Evolutionary conservation across 2,329 filamentous ascomycete genomes (phyloP).

Genomic region (Aureobasidium sp.): DNA sequence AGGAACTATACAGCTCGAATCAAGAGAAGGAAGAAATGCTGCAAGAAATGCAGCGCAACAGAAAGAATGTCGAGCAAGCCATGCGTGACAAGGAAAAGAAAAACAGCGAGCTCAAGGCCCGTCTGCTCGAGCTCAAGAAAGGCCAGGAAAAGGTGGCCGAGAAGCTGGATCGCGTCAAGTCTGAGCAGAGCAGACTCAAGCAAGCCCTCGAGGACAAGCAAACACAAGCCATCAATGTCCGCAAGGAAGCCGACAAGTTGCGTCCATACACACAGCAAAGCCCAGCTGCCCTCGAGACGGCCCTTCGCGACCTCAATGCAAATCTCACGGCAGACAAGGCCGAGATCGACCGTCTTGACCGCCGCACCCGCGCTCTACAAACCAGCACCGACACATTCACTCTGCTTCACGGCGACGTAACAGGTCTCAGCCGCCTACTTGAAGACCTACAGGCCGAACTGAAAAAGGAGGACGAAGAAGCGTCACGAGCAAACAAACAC

Average conservation of each 20-base stretch:
- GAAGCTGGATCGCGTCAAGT: conserved; percentile 73
- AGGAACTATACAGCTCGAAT: conserved; percentile 76
- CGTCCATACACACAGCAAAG: conserved; percentile 88
- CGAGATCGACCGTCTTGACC: conserved; percentile 80
- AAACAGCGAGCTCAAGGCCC: conserved; percentile 79
- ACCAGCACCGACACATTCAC: conserved; percentile 86
- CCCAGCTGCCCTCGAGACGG: conserved; percentile 71
- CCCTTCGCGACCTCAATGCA: conserved; percentile 71
- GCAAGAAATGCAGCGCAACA: conserved; percentile 70
- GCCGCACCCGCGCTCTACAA: conserved; percentile 78
- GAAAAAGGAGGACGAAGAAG: conserved; percentile 83
- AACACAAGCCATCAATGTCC: conserved; percentile 58
- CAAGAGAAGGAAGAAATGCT: conserved; percentile 75
- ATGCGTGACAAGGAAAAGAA: conserved; percentile 76
- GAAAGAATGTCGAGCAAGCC: conserved; percentile 70
- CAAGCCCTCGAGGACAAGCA: conserved; percentile 63
- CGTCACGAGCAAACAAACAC: conserved; percentile 68
- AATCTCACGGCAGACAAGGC: conserved; percentile 69
- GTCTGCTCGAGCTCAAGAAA: conserved; percentile 68
- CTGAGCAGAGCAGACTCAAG: conserved; percentile 69
- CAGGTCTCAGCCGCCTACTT: conserved; percentile 78
- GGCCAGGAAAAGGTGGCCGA: conserved; percentile 77
- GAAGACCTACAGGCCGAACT: conserved; percentile 82
- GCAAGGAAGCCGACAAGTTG: conserved; percentile 81
- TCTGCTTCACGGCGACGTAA: conserved; percentile 75